Base-by-base conservation (phyloP, 768 basidiomycete species). In the Hygrocybe punicea region DNA sequence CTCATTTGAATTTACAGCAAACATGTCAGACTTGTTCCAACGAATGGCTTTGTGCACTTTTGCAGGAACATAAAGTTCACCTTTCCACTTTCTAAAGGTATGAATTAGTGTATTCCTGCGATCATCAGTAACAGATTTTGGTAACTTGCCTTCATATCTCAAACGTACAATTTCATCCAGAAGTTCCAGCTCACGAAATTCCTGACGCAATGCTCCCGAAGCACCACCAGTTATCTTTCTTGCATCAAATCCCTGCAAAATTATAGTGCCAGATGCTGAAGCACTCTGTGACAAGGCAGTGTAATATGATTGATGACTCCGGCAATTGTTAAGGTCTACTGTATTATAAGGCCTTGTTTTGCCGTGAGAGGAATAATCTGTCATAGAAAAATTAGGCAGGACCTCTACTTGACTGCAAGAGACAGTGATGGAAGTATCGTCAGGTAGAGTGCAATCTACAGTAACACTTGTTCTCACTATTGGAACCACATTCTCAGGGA, bases 361-460 rank as follows among this genome's bases (percentile, higher is more conserved):
- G 13, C 64, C 64, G 53, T 65, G 63, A 4, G 58, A 60, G 1
- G 57, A 39, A 53, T 58, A 65, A 54, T 72, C 71, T 4, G 72
- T 73, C 63, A 73, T 71, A 2, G 67, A 63, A 65, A 72, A 71
- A 51, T 69, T 29, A 8, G 29, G 37, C 37, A 53, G 67, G 37
- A 61, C 68, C 55, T 51, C 21, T 1, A 71, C 67, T 57, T 72
- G 71, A n/a, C 37, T 19, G 6, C 67, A n/a, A 3, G 19, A 24
- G 11, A 71, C 46, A 16, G 7, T 54, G 7, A 64, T 53, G 6
- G 24, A 42, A 19, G 17, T 50, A 57, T 66, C 65, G 57, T 64
- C 57, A 35, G 67, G 61, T 16, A 67, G 53, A 9, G 47, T 14
- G 55, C 60, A 60, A 14, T 4, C 62, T 56, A 39, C 23, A 40